Conservation (phyloP, 2,329 filamentous ascomycete species). For the Xylaria digitata region DNA sequence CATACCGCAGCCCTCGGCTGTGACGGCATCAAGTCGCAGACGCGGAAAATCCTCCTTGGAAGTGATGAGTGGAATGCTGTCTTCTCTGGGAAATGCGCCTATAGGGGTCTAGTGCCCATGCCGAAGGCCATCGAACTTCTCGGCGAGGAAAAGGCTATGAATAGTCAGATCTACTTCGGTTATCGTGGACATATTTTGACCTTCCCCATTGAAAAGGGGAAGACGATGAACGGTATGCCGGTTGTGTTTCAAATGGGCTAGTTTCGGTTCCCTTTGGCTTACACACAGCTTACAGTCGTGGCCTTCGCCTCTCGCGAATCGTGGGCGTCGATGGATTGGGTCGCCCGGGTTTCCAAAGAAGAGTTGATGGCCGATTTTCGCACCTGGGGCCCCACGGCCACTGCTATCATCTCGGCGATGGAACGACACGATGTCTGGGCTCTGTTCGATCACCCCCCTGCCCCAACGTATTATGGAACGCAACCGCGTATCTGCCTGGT, state of each 20-base stretch:
- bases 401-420: slow-evolving; percentile 41
- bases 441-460: slow-evolving; percentile 56
- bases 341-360: slow-evolving; percentile 42
- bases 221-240: slow-evolving; percentile 46
- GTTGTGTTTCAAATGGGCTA: neutral
- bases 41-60: slow-evolving; percentile 64
- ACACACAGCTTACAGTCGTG: slow-evolving; percentile 38
- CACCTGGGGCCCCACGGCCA: slow-evolving; percentile 41
- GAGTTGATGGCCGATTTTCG: slow-evolving; percentile 43
- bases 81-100: slow-evolving; percentile 56
- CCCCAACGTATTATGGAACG: slow-evolving; percentile 54
- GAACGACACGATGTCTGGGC: slow-evolving; percentile 61
- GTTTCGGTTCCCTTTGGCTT: neutral
- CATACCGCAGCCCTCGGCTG: slow-evolving; percentile 65
- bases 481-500: slow-evolving; percentile 58
- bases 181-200: slow-evolving; percentile 68
- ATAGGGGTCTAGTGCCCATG: slow-evolving; percentile 63
- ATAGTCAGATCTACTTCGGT: slow-evolving; percentile 53
- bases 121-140: slow-evolving; percentile 62
- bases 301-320: slow-evolving; percentile 44
- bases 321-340: slow-evolving; percentile 45
- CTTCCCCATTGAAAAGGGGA: slow-evolving; percentile 58
- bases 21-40: slow-evolving; percentile 72
- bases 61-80: slow-evolving; percentile 50
- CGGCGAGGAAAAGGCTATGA: slow-evolving; percentile 53